Percentiles rank a stretch among this genome's conserved stretches.
phyloP scores from a whole-genome alignment of 768 basidiomycete species.

The Panus rudis region DNA sequence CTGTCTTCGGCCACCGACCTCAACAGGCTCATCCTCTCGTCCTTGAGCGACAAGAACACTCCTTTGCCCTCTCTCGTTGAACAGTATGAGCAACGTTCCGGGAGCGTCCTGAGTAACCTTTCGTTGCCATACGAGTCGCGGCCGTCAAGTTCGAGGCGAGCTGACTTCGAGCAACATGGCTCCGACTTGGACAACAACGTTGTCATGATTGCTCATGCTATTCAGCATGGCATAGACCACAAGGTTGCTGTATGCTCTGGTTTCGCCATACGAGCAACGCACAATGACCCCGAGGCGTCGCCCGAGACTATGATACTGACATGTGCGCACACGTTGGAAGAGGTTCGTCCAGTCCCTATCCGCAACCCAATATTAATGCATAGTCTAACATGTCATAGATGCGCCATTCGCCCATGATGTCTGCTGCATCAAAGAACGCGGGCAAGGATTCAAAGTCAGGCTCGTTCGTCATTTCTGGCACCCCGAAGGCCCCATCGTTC shows the following conservation, averaged over 20 bases:
- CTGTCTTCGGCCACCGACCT: slow-evolving; percentile 8
- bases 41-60: slow-evolving; percentile 11
- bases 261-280: slow-evolving; percentile 39
- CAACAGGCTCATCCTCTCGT: slow-evolving; percentile 18
- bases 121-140: slow-evolving; percentile 47
- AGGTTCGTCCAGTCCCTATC: slow-evolving; percentile 30
- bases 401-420: slow-evolving; percentile 26
- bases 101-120: slow-evolving; percentile 34
- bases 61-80: slow-evolving; percentile 29
- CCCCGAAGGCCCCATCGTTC: slow-evolving; percentile 27
- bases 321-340: slow-evolving; percentile 59
- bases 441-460: no score
- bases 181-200: slow-evolving; percentile 26
- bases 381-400: slow-evolving; percentile 21
- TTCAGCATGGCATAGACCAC: slow-evolving; percentile 28
- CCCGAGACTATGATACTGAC: slow-evolving; percentile 37
- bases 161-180: slow-evolving; percentile 18
- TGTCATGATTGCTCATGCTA: slow-evolving; percentile 48
- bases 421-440: slow-evolving; percentile 8
- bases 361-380: slow-evolving; percentile 1
- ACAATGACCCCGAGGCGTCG: slow-evolving; percentile 11
- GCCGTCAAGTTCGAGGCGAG: slow-evolving; percentile 27
- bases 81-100: slow-evolving; percentile 36
- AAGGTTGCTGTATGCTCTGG: slow-evolving; percentile 50
- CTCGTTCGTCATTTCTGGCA: slow-evolving; percentile 37